phyloP scores from a whole-genome alignment of 2,329 filamentous ascomycete species.

The Elsinoe arachidis region DNA sequence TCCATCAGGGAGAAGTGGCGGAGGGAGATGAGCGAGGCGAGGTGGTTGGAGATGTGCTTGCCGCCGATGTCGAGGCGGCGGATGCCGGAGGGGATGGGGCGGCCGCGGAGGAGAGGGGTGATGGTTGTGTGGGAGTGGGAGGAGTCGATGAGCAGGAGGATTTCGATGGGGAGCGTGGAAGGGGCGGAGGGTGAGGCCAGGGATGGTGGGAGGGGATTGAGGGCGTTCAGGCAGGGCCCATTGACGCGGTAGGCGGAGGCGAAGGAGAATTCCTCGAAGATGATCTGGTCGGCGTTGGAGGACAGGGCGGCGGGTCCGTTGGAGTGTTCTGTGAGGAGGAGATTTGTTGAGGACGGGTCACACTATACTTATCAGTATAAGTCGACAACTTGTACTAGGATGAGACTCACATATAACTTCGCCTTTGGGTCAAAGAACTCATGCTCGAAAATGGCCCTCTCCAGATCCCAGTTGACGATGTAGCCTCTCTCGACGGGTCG shows the following conservation, averaged over 20 bases:
- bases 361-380: constrained; percentile 37
- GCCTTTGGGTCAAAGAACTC: constrained; percentile 67
- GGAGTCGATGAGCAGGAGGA: constrained; percentile 79
- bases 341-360: constrained; percentile 70
- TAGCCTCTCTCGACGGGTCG: constrained; percentile 91
- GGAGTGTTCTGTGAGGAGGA: constrained; percentile 77
- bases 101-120: constrained; percentile 74
- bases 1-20: constrained; percentile 94
- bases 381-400: background rate
- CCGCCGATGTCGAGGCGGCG: constrained; percentile 84
- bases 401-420: constrained; percentile 42
- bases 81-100: constrained; percentile 69
- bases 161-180: constrained; percentile 42
- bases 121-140: constrained; percentile 91
- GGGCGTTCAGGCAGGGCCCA: constrained; percentile 68
- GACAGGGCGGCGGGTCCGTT: constrained; percentile 75
- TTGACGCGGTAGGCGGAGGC: constrained; percentile 70
- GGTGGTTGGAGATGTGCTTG: constrained; percentile 85
- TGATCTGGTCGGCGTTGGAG: constrained; percentile 86
- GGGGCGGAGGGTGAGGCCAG: constrained; percentile 28
- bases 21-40: constrained; percentile 80
- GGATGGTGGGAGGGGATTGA: constrained; percentile 41
- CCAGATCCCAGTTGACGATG: constrained; percentile 90
- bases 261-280: constrained; percentile 97
- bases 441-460: constrained; percentile 92